Conservation (phyloP, 1,284 basidiomycete species). For the Pholiota adiposa region DNA sequence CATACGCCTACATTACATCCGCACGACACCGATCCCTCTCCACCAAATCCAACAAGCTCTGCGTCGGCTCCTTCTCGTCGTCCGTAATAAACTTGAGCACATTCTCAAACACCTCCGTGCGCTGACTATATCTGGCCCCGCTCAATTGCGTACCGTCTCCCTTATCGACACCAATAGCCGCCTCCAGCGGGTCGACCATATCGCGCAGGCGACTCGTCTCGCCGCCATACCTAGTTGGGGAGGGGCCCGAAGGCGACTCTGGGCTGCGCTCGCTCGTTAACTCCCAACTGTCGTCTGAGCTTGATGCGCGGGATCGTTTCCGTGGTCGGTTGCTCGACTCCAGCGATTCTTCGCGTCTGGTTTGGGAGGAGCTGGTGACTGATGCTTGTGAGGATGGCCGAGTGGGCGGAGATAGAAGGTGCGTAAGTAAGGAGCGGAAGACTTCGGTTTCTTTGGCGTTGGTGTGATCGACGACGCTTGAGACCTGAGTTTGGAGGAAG, state of each 20-base stretch:
- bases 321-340: slow-evolving; percentile 22
- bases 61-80: slow-evolving; percentile 65
- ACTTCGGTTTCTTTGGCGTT: slow-evolving; percentile 61
- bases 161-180: slow-evolving; percentile 14
- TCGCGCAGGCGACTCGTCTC: slow-evolving; percentile 25
- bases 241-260: background rate
- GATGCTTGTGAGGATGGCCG: background rate
- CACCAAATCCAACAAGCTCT: slow-evolving; percentile 59
- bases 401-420: slow-evolving; percentile 54
- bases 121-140: slow-evolving; percentile 52
- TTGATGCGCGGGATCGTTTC: slow-evolving; percentile 23
- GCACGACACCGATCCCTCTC: slow-evolving; percentile 32
- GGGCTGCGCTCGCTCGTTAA: slow-evolving; percentile 26
- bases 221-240: slow-evolving; percentile 8
- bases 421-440: slow-evolving; percentile 70
- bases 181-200: slow-evolving; percentile 25
- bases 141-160: slow-evolving; percentile 22
- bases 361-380: slow-evolving; percentile 4
- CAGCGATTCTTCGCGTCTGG: slow-evolving; percentile 20
- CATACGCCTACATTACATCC: background rate
- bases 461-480: slow-evolving; percentile 69
- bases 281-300: slow-evolving; percentile 20
- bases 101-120: slow-evolving; percentile 70
- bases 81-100: slow-evolving; percentile 65
- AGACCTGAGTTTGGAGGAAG: slow-evolving; percentile 73